Conservation (phyloP, 768 basidiomycete species). For the Tulasnella sp. region DNA sequence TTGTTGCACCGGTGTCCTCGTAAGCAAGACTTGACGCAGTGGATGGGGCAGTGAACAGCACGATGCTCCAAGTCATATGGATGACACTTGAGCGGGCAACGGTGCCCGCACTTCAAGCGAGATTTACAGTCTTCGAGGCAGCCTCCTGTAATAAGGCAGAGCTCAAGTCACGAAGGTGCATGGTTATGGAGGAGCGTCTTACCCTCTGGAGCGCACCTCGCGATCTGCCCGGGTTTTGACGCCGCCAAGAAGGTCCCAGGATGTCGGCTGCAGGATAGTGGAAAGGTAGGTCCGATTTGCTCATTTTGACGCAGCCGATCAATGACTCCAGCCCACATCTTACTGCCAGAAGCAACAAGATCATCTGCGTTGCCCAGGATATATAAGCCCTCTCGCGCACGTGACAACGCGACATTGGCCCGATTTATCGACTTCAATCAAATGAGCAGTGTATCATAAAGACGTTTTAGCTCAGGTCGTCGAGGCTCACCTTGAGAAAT, state of each 20-base stretch:
- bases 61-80: conserved; percentile 4
- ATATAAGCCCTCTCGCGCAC: conserved; percentile 69
- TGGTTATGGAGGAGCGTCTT: conserved; percentile 24
- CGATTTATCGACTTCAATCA: conserved; percentile 51
- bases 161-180: conserved; percentile 52
- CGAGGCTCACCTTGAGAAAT: conserved; percentile 57
- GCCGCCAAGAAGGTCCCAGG: conserved; percentile 39
- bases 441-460: not conserved
- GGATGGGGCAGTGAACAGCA: not conserved
- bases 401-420: conserved; percentile 64
- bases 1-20: conserved; percentile 13
- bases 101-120: conserved; percentile 15
- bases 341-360: conserved; percentile 37
- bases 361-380: conserved; percentile 65
- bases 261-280: conserved; percentile 56
- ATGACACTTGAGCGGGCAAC: conserved; percentile 18
- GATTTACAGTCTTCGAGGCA: conserved; percentile 45
- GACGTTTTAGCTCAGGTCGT: not conserved
- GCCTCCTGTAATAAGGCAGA: conserved; percentile 56
- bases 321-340: conserved; percentile 57
- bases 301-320: conserved; percentile 51
- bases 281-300: conserved; percentile 50
- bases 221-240: conserved; percentile 51
- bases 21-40: conserved; percentile 2
- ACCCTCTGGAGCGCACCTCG: conserved; percentile 56